phyloP scores from a whole-genome alignment of 2,329 filamentous ascomycete genomes.

The Orbilia brochopaga region DNA sequence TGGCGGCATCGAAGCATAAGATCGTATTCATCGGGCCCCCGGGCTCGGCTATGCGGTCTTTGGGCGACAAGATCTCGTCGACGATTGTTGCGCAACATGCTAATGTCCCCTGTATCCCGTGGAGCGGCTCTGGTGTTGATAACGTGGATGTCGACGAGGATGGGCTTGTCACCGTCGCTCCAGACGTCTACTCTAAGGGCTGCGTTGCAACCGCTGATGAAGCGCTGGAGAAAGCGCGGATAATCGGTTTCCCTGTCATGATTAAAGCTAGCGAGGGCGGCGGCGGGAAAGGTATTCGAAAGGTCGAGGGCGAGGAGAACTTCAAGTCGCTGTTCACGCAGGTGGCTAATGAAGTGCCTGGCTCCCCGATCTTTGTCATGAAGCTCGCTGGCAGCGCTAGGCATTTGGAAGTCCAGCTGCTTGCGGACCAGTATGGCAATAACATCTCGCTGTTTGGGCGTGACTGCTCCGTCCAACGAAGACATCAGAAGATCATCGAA shows the following conservation, averaged over 20 bases:
- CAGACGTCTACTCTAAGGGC: constrained; percentile 83
- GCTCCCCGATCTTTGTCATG: constrained; percentile 99
- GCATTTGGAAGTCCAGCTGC: constrained; percentile 94
- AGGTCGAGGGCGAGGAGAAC: constrained; percentile 81
- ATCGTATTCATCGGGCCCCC: constrained; percentile 99
- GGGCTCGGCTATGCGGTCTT: constrained; percentile 96
- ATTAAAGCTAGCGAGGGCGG: constrained; percentile 99
- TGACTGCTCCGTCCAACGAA: constrained; percentile 97
- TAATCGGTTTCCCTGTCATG: constrained; percentile 99
- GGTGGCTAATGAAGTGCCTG: constrained; percentile 94
- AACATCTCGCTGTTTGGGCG: constrained; percentile 98
- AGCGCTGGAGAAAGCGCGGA: constrained; percentile 80
- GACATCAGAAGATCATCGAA: constrained; percentile 99
- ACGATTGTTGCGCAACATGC: constrained; percentile 99
- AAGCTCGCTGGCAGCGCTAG: constrained; percentile 95
- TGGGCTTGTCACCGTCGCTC: constrained; percentile 89
- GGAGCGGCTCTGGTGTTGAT: constrained; percentile 92
- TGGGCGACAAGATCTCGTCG: constrained; percentile 99
- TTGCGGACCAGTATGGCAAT: constrained; percentile 99
- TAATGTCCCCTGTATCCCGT: constrained; percentile 95
- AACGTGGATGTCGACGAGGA: constrained; percentile 71
- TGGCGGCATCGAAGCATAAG: constrained; percentile 95
- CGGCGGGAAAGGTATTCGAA: constrained; percentile 98
- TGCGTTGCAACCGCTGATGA: constrained; percentile 90
- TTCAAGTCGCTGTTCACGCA: constrained; percentile 91